phyloP scores from a whole-genome alignment of 2,329 filamentous ascomycete species.

The Dactylellina parvicollis region DNA sequence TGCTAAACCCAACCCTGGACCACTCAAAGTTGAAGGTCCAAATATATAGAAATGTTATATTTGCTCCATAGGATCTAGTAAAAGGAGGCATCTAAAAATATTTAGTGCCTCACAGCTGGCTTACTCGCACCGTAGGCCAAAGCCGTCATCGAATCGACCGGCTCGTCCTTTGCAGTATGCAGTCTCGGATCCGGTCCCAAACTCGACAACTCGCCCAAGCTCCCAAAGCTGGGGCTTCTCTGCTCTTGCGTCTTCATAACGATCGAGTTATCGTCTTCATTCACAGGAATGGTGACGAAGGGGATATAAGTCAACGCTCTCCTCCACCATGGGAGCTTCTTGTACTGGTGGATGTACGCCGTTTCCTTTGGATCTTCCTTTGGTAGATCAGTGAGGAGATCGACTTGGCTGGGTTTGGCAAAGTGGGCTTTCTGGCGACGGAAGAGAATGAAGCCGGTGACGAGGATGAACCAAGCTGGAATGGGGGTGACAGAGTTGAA shows the following conservation, averaged over 20 bases:
- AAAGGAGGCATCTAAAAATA: too few relatives aligned
- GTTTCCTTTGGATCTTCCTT: slow-evolving; percentile 52
- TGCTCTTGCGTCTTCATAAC: slow-evolving; percentile 18
- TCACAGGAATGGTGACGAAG: slow-evolving; percentile 46
- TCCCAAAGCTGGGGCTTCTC: slow-evolving; percentile 18
- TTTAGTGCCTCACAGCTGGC: slow-evolving; percentile 1
- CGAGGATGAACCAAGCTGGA: slow-evolving; percentile 44
- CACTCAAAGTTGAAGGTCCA: neutral
- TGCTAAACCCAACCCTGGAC: neutral
- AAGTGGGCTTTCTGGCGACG: slow-evolving; percentile 21
- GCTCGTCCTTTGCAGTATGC: neutral
- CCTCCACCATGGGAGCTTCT: slow-evolving; percentile 37
- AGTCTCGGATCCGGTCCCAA: slow-evolving; percentile 26
- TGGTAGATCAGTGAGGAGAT: slow-evolving; percentile 36
- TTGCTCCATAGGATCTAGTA: too few relatives aligned
- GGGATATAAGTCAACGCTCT: slow-evolving; percentile 43
- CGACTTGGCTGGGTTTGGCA: slow-evolving; percentile 27
- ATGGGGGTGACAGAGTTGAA: slow-evolving; percentile 48
- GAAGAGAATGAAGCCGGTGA: slow-evolving; percentile 27
- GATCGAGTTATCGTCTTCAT: slow-evolving; percentile 28
- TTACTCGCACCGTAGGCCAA: slow-evolving; percentile 27
- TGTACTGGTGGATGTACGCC: slow-evolving; percentile 45
- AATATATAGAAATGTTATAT: neutral
- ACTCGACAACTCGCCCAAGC: slow-evolving; percentile 20
- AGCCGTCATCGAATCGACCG: slow-evolving; percentile 31